These are phyloP conservation scores for Suillus lakei DNA, from an alignment of 768 basidiomycete genomes.

Conservation along the genomic window DNA sequence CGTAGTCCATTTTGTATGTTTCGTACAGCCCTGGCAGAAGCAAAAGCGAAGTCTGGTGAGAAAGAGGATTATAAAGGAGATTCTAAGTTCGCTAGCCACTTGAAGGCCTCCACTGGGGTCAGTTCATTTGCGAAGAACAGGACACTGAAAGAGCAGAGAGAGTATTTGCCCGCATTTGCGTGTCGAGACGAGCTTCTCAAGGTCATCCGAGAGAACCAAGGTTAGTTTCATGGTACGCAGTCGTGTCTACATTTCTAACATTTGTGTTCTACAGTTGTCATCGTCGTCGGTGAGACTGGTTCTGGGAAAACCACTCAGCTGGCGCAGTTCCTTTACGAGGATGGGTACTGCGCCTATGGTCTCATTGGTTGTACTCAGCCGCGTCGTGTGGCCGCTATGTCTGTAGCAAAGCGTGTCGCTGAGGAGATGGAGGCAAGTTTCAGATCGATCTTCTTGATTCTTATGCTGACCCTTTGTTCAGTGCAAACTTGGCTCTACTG, in stretches of 20 bases:
- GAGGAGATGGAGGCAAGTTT: conserved; percentile 94
- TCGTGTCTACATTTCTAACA: conserved; percentile 3
- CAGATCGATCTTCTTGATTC: neutral
- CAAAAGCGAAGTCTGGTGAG: conserved; percentile 51
- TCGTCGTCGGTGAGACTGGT: conserved; percentile 99
- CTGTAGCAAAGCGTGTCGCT: conserved; percentile 99
- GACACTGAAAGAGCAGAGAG: conserved; percentile 92
- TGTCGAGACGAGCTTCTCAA: conserved; percentile 92
- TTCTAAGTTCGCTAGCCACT: conserved; percentile 95
- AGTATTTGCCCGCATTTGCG: conserved; percentile 97
- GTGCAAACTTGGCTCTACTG: conserved; percentile 88
- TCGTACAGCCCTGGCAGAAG: conserved; percentile 55
- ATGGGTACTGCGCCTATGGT: conserved; percentile 90
- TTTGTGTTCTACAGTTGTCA: conserved; percentile 60
- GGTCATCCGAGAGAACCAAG: conserved; percentile 93
- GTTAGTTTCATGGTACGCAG: conserved; percentile 40
- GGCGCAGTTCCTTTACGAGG: conserved; percentile 94
- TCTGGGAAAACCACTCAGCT: conserved; percentile 99
- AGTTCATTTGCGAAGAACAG: conserved; percentile 81
- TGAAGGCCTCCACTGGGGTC: conserved; percentile 78
- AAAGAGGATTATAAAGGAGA: conserved; percentile 88
- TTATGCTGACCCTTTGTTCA: conserved; percentile 31
- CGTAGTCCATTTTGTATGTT: conserved; percentile 53
- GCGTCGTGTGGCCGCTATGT: conserved; percentile 98
- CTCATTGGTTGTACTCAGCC: conserved; percentile 98